phyloP scores from a whole-genome alignment of 2,329 filamentous ascomycete genomes.

The Penicillium sclerotiorum region DNA sequence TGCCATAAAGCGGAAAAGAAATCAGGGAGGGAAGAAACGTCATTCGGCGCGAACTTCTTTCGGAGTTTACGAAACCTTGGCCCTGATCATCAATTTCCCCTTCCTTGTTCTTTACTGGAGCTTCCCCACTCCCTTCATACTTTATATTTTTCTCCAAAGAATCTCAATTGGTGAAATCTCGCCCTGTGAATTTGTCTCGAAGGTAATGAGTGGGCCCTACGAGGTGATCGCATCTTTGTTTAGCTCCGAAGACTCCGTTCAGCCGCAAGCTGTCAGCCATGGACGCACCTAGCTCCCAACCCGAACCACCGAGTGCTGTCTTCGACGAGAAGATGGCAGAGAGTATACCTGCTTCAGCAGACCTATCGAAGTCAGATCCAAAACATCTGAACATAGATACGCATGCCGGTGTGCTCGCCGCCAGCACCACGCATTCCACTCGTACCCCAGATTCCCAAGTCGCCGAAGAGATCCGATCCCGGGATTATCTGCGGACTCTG shows the following conservation, averaged over 20 bases:
- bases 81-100: slow-evolving; percentile 4
- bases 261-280: slow-evolving; percentile 9
- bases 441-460: slow-evolving; percentile 21
- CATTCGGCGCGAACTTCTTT: slow-evolving; percentile 23
- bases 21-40: slow-evolving; percentile 23
- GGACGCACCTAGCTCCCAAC: slow-evolving; percentile 24
- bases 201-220: slow-evolving; percentile 34
- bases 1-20: slow-evolving; percentile 12
- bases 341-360: slow-evolving; percentile 18
- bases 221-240: slow-evolving; percentile 17
- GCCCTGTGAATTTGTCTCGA: not conserved
- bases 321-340: slow-evolving; percentile 26
- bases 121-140: not conserved
- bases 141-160: not conserved
- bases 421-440: slow-evolving; percentile 24
- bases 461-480: slow-evolving; percentile 16
- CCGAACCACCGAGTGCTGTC: slow-evolving; percentile 19
- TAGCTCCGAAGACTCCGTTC: slow-evolving; percentile 18
- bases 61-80: not conserved
- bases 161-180: not conserved
- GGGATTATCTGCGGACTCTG: slow-evolving; percentile 35
- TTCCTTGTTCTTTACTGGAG: slow-evolving; percentile 9
- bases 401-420: slow-evolving; percentile 20
- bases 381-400: slow-evolving; percentile 22
- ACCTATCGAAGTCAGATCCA: slow-evolving; percentile 3